Base-by-base conservation (phyloP, 345 rosid genomes). In the Reutealis trisperma region DNA sequence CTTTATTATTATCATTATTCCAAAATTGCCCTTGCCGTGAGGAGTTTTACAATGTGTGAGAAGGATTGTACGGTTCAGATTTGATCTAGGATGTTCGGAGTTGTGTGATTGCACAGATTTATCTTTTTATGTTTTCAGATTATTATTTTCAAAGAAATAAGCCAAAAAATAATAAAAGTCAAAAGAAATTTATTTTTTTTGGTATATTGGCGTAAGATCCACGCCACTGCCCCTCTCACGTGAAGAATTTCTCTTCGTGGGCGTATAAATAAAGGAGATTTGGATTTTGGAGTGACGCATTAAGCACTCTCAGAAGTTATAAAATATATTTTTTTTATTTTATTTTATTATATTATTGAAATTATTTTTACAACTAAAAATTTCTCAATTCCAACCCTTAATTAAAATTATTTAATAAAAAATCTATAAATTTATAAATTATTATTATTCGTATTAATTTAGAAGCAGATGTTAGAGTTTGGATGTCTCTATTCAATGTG, bases 141-240 rank as follows among this genome's bases (percentile, higher is more conserved):
- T 64, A 18, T 54, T 14, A 15, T 0, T 16, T 37, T 7, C 1
- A 10, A 3, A 52, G 5, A 13, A 14, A 54, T 6, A 5, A 18
- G 4, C 6, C 19, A 30, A 30, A 47, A 45, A 47, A 9, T 47
- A 47, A 9, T 12, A 27, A 5, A 71, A 71, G 32, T 47, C 55
- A 47, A 71, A 71, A 52, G 61, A 54, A 67, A 30, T 16, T 11
- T 7, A 5, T 24, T 47, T 47, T 68, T 47, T 0, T 6, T 49
- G 21, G n/a, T 58, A 24, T 4, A 54, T 21, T 71, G 60, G 74
- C 74, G 74, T 71, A 47, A 71, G 63, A 71, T 54, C 30, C 49
- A 71, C 74, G 74, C 74, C 21, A 71, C 44, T 70, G 12, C 5
- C 2, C 12, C 47, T 24, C 5, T 24, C 72, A 47, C 72, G 59